phyloP scores from a whole-genome alignment of 202 grass and related monocot species.

The Saccharum hybrid region DNA sequence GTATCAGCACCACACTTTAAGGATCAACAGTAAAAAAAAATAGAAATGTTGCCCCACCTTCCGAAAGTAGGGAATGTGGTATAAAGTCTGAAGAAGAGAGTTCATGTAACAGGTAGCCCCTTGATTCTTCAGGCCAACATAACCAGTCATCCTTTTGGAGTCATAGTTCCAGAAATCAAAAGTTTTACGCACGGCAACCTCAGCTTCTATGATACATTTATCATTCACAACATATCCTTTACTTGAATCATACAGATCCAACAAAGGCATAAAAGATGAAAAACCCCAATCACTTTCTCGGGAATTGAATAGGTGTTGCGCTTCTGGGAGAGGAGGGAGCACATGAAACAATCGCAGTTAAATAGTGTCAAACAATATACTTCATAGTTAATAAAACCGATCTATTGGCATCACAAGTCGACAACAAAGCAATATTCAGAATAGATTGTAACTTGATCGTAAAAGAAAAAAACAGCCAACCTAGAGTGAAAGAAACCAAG shows the following conservation, averaged over 20 bases:
- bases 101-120: slow-evolving; percentile 91
- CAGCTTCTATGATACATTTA: slow-evolving; percentile 72
- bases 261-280: slow-evolving; percentile 70
- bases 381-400: not conserved
- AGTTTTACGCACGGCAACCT: slow-evolving; percentile 63
- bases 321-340: slow-evolving; percentile 44
- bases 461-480: not conserved
- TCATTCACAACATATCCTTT: slow-evolving; percentile 79
- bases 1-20: slow-evolving; percentile 33
- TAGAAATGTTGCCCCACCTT: slow-evolving; percentile 53
- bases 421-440: slow-evolving; percentile 7
- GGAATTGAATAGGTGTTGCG: slow-evolving; percentile 54
- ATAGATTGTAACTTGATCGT: not conserved
- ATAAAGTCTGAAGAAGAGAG: slow-evolving; percentile 82
- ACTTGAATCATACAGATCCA: slow-evolving; percentile 69
- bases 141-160: slow-evolving; percentile 79
- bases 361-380: slow-evolving; percentile 12
- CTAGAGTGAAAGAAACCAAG: not conserved
- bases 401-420: not conserved
- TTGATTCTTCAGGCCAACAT: slow-evolving; percentile 89
- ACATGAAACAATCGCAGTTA: slow-evolving; percentile 7
- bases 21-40: slow-evolving; percentile 31
- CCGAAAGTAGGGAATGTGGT: slow-evolving; percentile 71
- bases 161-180: slow-evolving; percentile 74
- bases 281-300: slow-evolving; percentile 87